phyloP scores from a whole-genome alignment of 148 eudicot species.

The Oxyria digyna region DNA sequence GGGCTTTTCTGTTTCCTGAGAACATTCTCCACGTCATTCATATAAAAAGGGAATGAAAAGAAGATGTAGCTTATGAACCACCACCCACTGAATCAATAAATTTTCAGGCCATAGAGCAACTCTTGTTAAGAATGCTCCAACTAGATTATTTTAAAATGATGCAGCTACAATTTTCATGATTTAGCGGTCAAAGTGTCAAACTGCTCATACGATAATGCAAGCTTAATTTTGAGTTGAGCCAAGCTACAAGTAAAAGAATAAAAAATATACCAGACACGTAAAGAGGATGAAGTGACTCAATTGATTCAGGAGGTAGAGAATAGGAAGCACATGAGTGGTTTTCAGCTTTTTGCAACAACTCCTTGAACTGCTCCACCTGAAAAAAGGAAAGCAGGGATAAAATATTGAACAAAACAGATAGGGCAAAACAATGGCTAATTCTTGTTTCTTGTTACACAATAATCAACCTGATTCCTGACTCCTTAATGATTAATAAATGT shows the following conservation, averaged over 20 bases:
- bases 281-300: conserved; percentile 42
- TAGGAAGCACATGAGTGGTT: conserved; percentile 35
- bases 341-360: conserved; percentile 59
- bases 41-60: background rate
- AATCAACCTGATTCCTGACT: background rate
- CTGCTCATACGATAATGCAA: background rate
- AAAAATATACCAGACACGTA: conserved; percentile 45
- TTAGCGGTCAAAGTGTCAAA: background rate
- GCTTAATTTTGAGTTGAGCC: background rate
- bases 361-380: conserved; percentile 62
- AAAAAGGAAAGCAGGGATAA: conserved; percentile 9
- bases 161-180: background rate
- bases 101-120: no score
- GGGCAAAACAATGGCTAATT: background rate
- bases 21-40: background rate
- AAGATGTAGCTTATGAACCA: background rate
- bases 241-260: background rate
- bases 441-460: background rate
- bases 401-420: background rate
- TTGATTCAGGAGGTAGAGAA: conserved; percentile 49
- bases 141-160: background rate
- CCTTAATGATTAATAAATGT: background rate
- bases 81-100: no score
- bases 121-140: background rate
- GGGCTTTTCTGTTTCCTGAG: background rate